phyloP scores from a whole-genome alignment of 1,284 basidiomycete species.

The Puccinia hordei region DNA sequence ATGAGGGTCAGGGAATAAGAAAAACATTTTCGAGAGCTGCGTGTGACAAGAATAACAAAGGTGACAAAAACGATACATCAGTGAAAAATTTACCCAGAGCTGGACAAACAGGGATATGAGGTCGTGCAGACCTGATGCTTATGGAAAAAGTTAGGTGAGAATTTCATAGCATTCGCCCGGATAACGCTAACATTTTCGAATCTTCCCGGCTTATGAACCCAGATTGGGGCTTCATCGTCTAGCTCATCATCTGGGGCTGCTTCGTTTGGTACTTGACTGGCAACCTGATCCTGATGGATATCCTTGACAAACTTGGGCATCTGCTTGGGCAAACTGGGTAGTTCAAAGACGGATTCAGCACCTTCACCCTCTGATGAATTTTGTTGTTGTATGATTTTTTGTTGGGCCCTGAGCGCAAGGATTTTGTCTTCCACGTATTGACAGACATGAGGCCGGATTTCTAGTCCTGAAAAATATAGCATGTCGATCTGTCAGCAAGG shows the following conservation, averaged over 20 bases:
- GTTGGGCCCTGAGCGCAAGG: constrained; percentile 72
- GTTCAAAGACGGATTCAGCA: neutral
- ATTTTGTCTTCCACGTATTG: constrained; percentile 96
- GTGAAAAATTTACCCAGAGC: neutral
- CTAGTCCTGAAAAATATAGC: constrained; percentile 70
- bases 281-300: constrained; percentile 33
- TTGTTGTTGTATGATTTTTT: constrained; percentile 47
- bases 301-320: constrained; percentile 49
- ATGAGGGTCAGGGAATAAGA: constrained; percentile 98
- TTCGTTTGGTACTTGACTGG: constrained; percentile 24
- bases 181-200: constrained; percentile 94
- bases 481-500: neutral
- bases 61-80: neutral
- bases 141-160: constrained; percentile 92
- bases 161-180: constrained; percentile 98
- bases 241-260: constrained; percentile 30
- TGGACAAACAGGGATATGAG: neutral
- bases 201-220: constrained; percentile 60
- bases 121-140: constrained; percentile 70
- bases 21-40: constrained; percentile 83
- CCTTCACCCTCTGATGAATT: neutral
- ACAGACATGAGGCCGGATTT: constrained; percentile 94
- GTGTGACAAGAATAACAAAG: neutral
- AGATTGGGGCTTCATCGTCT: constrained; percentile 46
- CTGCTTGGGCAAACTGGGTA: constrained; percentile 36